These are phyloP conservation scores for Grosmannia penicillata DNA, from an alignment of 2,329 filamentous ascomycete genomes.

Conservation along the genomic window DNA sequence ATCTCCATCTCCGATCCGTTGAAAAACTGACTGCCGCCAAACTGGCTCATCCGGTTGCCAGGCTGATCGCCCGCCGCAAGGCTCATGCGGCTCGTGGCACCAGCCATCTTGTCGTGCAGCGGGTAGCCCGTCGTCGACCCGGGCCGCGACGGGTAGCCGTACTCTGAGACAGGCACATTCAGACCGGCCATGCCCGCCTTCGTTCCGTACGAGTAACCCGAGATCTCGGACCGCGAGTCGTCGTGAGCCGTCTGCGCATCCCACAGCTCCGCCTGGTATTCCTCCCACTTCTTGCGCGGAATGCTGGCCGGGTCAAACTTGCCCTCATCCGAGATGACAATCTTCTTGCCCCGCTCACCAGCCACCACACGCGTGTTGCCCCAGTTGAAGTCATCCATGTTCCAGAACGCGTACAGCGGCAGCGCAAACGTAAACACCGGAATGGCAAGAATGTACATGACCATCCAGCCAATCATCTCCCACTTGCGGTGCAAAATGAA, in stretches of 20 bases:
- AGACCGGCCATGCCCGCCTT: constrained; percentile 46
- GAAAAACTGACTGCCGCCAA: constrained; percentile 44
- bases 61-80: constrained; percentile 57
- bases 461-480: constrained; percentile 99
- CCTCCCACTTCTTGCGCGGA: constrained; percentile 97
- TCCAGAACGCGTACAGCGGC: constrained; percentile 92
- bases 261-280: constrained; percentile 97
- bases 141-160: constrained; percentile 45
- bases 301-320: constrained; percentile 91
- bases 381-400: constrained; percentile 99
- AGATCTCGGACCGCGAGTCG: constrained; percentile 73
- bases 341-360: constrained; percentile 81
- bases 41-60: constrained; percentile 44
- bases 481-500: constrained; percentile 94
- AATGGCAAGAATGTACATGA: constrained; percentile 83
- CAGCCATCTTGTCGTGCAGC: constrained; percentile 33
- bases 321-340: constrained; percentile 91
- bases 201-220: constrained; percentile 88
- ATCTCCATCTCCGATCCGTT: constrained; percentile 50
- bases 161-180: constrained; percentile 46
- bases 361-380: constrained; percentile 96
- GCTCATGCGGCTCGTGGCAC: constrained; percentile 49
- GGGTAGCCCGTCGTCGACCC: constrained; percentile 36
- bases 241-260: constrained; percentile 76
- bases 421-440: constrained; percentile 84